Evolutionary conservation across 75 land plant species (phyloP), one percentile per base, ranked within the genome.

Genomic region (Selaginella tamariscina): DNA sequence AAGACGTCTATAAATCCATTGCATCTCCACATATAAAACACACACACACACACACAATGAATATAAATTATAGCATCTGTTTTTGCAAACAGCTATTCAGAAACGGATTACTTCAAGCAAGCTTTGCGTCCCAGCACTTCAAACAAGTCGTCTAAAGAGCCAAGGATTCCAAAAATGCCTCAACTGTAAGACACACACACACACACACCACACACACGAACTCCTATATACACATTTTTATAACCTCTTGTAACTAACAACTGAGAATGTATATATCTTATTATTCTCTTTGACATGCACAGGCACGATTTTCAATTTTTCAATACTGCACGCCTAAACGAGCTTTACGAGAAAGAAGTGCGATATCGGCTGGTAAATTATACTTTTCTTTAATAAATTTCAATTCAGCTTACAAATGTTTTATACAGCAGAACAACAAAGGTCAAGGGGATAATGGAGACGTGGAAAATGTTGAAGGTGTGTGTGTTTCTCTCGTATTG

Each of bases 81-180:
- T 39, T 39, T 5, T 39, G 5, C 15, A 39, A 29, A 31, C 66
- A 89, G 95, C 76, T 94, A 94, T 70, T 94, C 98, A 13, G 98
- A 94, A 32, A 82, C 98, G 56, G 98, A 94, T 22, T 94, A 94
- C 70, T 94, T 89, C 57, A 94, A 94, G 76, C 98, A 94, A 87
- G 95, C 98, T 32, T 15, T 39, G 5, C 5, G 55, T 82, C 98
- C 59, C 96, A 94, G 21, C 89, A 94, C 70, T 90, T 89, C 57
- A 94, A 94, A 74, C 98, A 94, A 87, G 95, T 96, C 32, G 74
- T 93, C 96, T 31, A 87, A 77, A 70, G 98, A 94, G 73, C 96
- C 98, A 21, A 80, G 98, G 59, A 94, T 94, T 69, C 98, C 98
- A 71, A 87, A 95, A 56, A 94, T 94, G 98, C 98, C 98, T 11